Evolutionary conservation across 2,329 filamentous ascomycete species (phyloP).

Genomic region (Plenodomus biglobosus): DNA sequence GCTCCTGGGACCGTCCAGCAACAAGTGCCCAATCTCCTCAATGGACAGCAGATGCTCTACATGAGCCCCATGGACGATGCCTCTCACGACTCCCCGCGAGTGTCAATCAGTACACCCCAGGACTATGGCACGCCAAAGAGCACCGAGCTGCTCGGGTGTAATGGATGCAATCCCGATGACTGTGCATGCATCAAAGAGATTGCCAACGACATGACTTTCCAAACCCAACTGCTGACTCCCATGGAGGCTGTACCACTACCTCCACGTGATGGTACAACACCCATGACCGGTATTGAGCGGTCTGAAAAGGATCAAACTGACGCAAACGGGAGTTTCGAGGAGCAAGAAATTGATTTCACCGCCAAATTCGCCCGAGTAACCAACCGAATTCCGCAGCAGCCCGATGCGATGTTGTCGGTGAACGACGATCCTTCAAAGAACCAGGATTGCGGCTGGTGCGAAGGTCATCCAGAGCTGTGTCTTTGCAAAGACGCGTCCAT

Average conservation of each 20-base stretch:
- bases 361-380: constrained; percentile 24
- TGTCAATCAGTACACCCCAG: constrained; percentile 13
- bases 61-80: not conserved
- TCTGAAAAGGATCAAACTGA: constrained; percentile 3
- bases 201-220: constrained; percentile 20
- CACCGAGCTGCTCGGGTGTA: constrained; percentile 23
- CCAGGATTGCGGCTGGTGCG: constrained; percentile 38
- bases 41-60: constrained; percentile 2
- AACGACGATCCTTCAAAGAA: constrained; percentile 13
- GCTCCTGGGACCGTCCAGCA: not conserved
- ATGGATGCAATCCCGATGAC: constrained; percentile 33
- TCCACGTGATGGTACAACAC: constrained; percentile 5
- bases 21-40: constrained; percentile 6
- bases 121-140: constrained; percentile 18
- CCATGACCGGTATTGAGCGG: constrained; percentile 21
- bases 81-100: constrained; percentile 13
- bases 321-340: constrained; percentile 7
- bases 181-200: constrained; percentile 40
- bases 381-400: not conserved
- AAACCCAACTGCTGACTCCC: constrained; percentile 7
- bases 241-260: constrained; percentile 25
- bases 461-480: constrained; percentile 33
- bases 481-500: constrained; percentile 31
- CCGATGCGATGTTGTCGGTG: constrained; percentile 19
- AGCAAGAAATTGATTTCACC: constrained; percentile 42